Evolutionary conservation across 2,329 filamentous ascomycete genomes (phyloP).

Genomic region (Aspergillus spinulosporus): DNA sequence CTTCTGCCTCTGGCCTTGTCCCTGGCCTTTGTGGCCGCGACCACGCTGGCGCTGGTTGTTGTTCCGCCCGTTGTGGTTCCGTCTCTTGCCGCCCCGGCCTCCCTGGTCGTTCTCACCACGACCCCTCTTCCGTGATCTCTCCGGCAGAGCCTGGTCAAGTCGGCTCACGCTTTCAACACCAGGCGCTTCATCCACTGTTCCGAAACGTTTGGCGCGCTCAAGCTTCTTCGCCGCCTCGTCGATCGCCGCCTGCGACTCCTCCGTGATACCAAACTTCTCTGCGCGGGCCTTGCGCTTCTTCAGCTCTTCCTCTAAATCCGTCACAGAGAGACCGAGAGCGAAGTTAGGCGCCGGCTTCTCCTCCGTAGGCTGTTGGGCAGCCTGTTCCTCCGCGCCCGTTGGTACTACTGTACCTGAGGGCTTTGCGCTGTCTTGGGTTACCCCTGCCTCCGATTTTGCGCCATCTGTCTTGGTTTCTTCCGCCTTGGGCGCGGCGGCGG

Average conservation of each 20-base stretch:
- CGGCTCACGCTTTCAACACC: slow-evolving; percentile 36
- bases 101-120: slow-evolving; percentile 39
- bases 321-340: slow-evolving; percentile 44
- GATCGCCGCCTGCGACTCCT: slow-evolving; percentile 39
- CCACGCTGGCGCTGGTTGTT: slow-evolving; percentile 30
- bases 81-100: slow-evolving; percentile 45
- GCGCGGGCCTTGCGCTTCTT: slow-evolving; percentile 52
- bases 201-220: slow-evolving; percentile 51
- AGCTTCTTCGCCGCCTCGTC: slow-evolving; percentile 47
- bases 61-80: slow-evolving; percentile 37
- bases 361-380: slow-evolving; percentile 21
- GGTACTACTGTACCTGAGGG: slow-evolving; percentile 21
- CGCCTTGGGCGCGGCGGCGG: slow-evolving; percentile 29
- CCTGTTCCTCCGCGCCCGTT: slow-evolving; percentile 15
- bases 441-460: slow-evolving; percentile 18
- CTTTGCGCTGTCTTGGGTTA: slow-evolving; percentile 19
- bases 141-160: slow-evolving; percentile 48
- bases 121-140: slow-evolving; percentile 44
- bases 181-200: slow-evolving; percentile 28
- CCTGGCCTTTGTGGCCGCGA: slow-evolving; percentile 21
- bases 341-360: slow-evolving; percentile 42
- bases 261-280: slow-evolving; percentile 50
- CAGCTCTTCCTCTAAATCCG: slow-evolving; percentile 48
- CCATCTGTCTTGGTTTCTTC: slow-evolving; percentile 20
- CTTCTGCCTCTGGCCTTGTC: slow-evolving; percentile 19